Evolutionary conservation across 768 basidiomycete species (phyloP).

Genomic region (Lentinula sp.): DNA sequence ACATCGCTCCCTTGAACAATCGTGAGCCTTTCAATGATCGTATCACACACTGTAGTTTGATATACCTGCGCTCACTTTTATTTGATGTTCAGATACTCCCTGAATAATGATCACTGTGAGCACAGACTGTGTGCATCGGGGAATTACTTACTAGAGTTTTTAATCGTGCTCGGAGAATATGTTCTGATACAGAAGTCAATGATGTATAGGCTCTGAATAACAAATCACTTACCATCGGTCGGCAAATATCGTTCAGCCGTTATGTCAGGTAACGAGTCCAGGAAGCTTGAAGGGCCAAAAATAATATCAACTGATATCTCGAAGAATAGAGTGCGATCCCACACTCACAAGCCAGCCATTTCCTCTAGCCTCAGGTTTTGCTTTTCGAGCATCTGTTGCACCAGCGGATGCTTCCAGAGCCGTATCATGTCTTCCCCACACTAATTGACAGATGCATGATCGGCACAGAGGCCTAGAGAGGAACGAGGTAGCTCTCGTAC

Average conservation of each 20-base stretch:
- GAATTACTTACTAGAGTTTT: slow-evolving; percentile 42
- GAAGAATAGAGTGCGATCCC: not conserved
- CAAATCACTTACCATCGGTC: slow-evolving; percentile 46
- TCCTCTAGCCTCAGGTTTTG: slow-evolving; percentile 60
- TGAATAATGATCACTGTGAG: not conserved
- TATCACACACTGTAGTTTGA: not conserved
- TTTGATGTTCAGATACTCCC: slow-evolving; percentile 68
- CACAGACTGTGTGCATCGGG: not conserved
- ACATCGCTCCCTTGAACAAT: slow-evolving; percentile 13
- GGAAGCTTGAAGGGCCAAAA: slow-evolving; percentile 41
- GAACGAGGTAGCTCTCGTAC: not conserved
- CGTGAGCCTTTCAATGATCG: not conserved
- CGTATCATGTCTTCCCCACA: slow-evolving; percentile 59
- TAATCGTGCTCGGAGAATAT: slow-evolving; percentile 64
- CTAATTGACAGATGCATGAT: not conserved
- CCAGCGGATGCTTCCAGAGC: slow-evolving; percentile 56
- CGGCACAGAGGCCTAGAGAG: not conserved
- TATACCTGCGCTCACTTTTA: slow-evolving; percentile 47
- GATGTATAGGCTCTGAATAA: not conserved
- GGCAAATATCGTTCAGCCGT: slow-evolving; percentile 58
- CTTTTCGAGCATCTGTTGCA: slow-evolving; percentile 42
- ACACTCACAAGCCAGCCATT: slow-evolving; percentile 64
- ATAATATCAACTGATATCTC: not conserved
- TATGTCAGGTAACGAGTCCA: slow-evolving; percentile 60
- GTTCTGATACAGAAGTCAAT: slow-evolving; percentile 36